A percentile compares a stretch with the other conserved stretches of the same genome.
Evolutionary conservation across 345 rosid species (phyloP).

Genomic region (Murraya koenigii): DNA sequence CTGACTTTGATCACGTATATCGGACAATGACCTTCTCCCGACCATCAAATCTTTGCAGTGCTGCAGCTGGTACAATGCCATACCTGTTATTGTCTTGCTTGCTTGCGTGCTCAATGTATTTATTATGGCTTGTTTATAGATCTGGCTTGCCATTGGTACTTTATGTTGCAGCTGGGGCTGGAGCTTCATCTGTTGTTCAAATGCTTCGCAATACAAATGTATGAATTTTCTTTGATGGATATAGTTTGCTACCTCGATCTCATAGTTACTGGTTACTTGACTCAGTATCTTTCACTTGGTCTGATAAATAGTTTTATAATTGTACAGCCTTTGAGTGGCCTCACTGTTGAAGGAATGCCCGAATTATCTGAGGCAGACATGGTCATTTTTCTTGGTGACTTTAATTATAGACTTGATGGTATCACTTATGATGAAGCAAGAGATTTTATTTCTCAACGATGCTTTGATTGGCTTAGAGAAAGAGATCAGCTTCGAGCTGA

Average conservation of each 20-base stretch:
- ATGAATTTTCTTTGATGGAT: constrained; percentile 24
- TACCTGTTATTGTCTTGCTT: constrained; percentile 60
- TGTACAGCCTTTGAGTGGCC: constrained; percentile 43
- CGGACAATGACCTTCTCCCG: constrained; percentile 62
- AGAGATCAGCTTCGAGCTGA: constrained; percentile 75
- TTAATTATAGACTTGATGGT: constrained; percentile 75
- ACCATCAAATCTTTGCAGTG: constrained; percentile 43
- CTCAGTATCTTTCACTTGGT: background rate
- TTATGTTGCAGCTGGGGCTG: constrained; percentile 78
- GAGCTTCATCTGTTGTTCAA: constrained; percentile 58
- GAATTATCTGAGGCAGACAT: constrained; percentile 82
- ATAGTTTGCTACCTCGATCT: constrained; percentile 13
- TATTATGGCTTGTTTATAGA: constrained; percentile 68
- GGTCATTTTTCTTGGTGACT: constrained; percentile 78
- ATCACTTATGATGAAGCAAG: constrained; percentile 86
- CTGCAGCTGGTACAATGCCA: constrained; percentile 65
- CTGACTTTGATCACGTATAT: constrained; percentile 79
- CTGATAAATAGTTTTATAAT: constrained; percentile 12
- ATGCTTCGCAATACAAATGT: constrained; percentile 59
- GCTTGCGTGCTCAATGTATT: constrained; percentile 59
- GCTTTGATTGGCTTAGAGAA: constrained; percentile 87
- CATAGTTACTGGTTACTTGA: constrained; percentile 12
- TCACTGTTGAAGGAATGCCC: constrained; percentile 49
- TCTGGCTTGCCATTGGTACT: constrained; percentile 71
- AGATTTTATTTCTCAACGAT: constrained; percentile 76